Base-by-base conservation (phyloP, 2,329 filamentous ascomycete genomes). In the Gnomoniopsis sp. region DNA sequence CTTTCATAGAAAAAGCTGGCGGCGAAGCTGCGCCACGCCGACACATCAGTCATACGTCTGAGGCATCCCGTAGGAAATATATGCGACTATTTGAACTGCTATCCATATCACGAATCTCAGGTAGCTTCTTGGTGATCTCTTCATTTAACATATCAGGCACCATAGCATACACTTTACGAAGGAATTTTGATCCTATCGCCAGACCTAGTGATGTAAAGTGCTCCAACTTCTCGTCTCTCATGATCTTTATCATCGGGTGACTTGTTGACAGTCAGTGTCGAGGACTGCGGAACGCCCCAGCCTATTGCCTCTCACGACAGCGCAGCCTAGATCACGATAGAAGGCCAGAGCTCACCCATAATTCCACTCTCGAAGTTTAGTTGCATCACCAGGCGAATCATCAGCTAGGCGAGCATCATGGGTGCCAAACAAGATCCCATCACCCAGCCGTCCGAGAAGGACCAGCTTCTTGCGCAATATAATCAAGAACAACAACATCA, bases 401-500 rank as follows among this genome's bases (percentile, higher is more conserved):
- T 19, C 19, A 19, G 19, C 6, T 11, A 46, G 1, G 2, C 17
- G 17, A 33, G 19, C 19, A 48, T 41, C 55, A 33, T 43, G 62
- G 10, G 60, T 60, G 10, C 53, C 57, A 22, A 61, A 38, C 58
- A 63, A 62, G 58, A 58, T 60, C 26, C 19, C 17, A 26, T 30
- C 19, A 21, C 7, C 15, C n/a, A 33, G 43, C 49, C 14, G 23
- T 55, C 60, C n/a, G 58, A 62, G 41, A 60, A 62, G 22, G 57
- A 62, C 7, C 41, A 26, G 21, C 48, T 58, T 30, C 57, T 34
- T 15, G 51, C 51, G 36, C 54, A 60, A n/a, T 52, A 54, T 21
- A 48, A 53, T 19, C 15, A 10, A 33, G n/a, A 46, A 19, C n/a
- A 19, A 12, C 11, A 46, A 19, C 43, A 46, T 17, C 43, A 19